phyloP scores from a whole-genome alignment of 495 filamentous ascomycete species.

The Chaetomium tenue region DNA sequence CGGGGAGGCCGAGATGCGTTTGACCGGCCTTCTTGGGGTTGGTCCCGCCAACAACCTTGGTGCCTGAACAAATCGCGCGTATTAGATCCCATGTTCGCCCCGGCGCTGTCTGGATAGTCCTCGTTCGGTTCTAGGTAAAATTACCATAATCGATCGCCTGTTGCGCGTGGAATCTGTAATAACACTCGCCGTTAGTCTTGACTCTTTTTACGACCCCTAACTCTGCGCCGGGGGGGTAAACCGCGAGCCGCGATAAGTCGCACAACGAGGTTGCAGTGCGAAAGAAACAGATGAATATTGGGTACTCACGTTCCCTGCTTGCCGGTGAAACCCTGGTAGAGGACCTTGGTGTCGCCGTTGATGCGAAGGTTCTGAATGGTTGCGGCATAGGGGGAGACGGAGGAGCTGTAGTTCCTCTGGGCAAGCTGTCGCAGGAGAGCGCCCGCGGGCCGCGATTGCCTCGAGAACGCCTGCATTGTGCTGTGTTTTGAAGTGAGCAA shows the following conservation, averaged over 20 bases:
- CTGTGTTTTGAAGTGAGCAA: conserved; percentile 14
- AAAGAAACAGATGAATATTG: neutral
- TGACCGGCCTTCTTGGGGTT: conserved; percentile 98
- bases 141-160: conserved; percentile 98
- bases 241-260: conserved; percentile 23
- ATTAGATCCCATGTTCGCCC: conserved; percentile 22
- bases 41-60: conserved; percentile 95
- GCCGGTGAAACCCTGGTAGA: conserved; percentile 98
- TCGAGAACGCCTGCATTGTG: conserved; percentile 49
- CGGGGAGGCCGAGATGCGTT: conserved; percentile 84
- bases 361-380: conserved; percentile 92
- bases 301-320: conserved; percentile 93
- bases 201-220: neutral
- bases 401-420: conserved; percentile 67
- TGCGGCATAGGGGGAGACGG: conserved; percentile 67
- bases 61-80: conserved; percentile 56
- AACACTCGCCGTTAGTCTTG: conserved; percentile 44
- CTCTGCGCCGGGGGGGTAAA: neutral
- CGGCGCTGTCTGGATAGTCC: neutral
- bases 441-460: conserved; percentile 48
- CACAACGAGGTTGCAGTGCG: conserved; percentile 14
- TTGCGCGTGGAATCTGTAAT: conserved; percentile 84
- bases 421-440: conserved; percentile 47
- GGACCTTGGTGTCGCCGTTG: conserved; percentile 84
- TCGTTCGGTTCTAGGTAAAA: neutral